Base-by-base conservation (phyloP, 2,329 filamentous ascomycete genomes). In the Aspergillus calidoustus region DNA sequence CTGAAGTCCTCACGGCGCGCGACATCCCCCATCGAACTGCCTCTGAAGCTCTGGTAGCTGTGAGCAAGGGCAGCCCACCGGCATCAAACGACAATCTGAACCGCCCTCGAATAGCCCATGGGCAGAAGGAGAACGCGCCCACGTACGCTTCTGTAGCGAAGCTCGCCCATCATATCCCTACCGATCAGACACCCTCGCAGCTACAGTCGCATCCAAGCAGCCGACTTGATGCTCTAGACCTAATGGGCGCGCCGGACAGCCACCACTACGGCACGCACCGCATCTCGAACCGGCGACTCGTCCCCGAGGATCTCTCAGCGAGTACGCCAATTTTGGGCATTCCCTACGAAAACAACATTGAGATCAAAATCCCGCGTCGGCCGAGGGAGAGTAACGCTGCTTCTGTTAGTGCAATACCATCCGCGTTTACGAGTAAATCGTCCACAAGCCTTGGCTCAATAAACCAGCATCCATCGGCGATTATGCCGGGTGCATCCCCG, bases 61-160 rank as follows among this genome's bases (percentile, higher is more conserved):
- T 81, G 17, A 77, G 79, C 48, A 70, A 72, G 38, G 69, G 69
- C 6, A 80, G 74, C 56, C 72, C 74, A n/a, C 68, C 74, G 3
- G 67, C 71, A 34, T 61, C 69, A 1, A 49, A 41, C 15, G 58
- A 49, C 17, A 44, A 55, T 23, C 25, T 19, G 17, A 8, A n/a
- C 34, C 41, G 19, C 22, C 17, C 30, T 49, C 7, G 17, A 22
- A 19, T 47, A 25, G n/a, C 7, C 8, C 38, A 41, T 9, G n/a
- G 28, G 17, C 34, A 30, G 28, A 68, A 74, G 48, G 73, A 74
- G 50, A 77, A 76, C 34, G 48, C 64, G 3, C 73, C 69, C 15
- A 76, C 73, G 0, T 79, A 76, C 68, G 76, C 76, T 1, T 72
- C 66, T 49, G 66, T 79, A 17, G 71, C 72, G 7, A 68, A 63